Percentiles rank a stretch among this genome's conserved stretches.
phyloP scores from a whole-genome alignment of 1,139 yeast genomes.

The Kurtzmaniella quercitrusa region DNA sequence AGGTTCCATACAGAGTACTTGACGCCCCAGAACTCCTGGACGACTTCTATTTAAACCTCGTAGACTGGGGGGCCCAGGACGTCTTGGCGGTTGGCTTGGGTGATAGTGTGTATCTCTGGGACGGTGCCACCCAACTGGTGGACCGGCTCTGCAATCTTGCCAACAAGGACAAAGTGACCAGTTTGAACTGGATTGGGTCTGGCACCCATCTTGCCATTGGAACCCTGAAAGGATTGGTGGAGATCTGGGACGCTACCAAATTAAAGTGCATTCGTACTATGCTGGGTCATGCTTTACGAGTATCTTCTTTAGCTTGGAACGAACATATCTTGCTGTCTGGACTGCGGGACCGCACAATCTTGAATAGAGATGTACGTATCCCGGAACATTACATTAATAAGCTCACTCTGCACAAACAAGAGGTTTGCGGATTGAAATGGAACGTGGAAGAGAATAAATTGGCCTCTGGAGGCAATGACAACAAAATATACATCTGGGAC shows the following conservation, averaged over 20 bases:
- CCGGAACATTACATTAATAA: conserved; percentile 77
- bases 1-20: conserved; percentile 86
- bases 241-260: conserved; percentile 93
- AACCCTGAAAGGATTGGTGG: conserved; percentile 79
- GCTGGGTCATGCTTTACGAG: conserved; percentile 87
- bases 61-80: conserved; percentile 95
- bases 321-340: conserved; percentile 87
- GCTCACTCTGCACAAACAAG: conserved; percentile 79
- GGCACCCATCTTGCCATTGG: conserved; percentile 95
- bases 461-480: conserved; percentile 95
- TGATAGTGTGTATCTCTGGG: conserved; percentile 85
- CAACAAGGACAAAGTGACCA: conserved; percentile 64
- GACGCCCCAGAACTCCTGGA: conserved; percentile 97
- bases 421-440: conserved; percentile 96
- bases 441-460: conserved; percentile 80
- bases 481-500: conserved; percentile 81
- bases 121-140: conserved; percentile 81
- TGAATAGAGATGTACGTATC: conserved; percentile 87
- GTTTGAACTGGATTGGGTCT: conserved; percentile 90
- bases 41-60: conserved; percentile 85
- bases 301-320: conserved; percentile 90
- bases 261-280: conserved; percentile 81
- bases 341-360: conserved; percentile 75
- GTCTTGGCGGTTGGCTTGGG: conserved; percentile 88
- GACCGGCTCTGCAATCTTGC: conserved; percentile 72